These are phyloP conservation scores for Chamaecrista fasciculata DNA, from an alignment of 306 rosid genomes.

Conservation along the genomic window DNA sequence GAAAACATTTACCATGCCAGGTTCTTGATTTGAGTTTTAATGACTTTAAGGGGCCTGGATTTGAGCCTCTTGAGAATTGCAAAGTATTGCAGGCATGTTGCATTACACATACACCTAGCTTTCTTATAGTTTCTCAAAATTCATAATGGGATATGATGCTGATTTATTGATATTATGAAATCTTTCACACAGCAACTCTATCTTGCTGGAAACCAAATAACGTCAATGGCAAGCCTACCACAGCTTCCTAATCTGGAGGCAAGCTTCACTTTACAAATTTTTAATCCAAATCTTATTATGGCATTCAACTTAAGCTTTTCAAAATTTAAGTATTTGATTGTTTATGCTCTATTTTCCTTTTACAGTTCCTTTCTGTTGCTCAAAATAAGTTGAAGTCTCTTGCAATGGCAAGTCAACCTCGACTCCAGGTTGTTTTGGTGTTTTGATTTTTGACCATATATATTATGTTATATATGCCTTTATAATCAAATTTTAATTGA, in stretches of 20 bases:
- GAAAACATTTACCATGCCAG: slow-evolving; percentile 43
- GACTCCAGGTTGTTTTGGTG: slow-evolving; percentile 77
- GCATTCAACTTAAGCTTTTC: slow-evolving; percentile 21
- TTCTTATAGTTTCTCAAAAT: slow-evolving; percentile 14
- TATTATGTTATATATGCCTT: neutral
- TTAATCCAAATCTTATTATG: slow-evolving; percentile 11
- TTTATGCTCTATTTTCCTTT: slow-evolving; percentile 20
- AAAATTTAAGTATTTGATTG: neutral
- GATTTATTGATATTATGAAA: slow-evolving; percentile 16
- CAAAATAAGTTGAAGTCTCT: slow-evolving; percentile 94
- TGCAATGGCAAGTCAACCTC: slow-evolving; percentile 97
- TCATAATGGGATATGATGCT: neutral
- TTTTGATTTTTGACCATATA: slow-evolving; percentile 24
- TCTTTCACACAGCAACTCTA: slow-evolving; percentile 74
- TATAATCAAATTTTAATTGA: neutral
- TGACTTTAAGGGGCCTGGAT: slow-evolving; percentile 97
- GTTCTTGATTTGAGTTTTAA: slow-evolving; percentile 99
- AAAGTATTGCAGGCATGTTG: slow-evolving; percentile 77
- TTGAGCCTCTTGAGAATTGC: slow-evolving; percentile 97
- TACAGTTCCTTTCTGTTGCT: slow-evolving; percentile 95
- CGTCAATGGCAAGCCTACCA: slow-evolving; percentile 92
- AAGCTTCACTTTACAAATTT: slow-evolving; percentile 31
- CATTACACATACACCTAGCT: slow-evolving; percentile 16
- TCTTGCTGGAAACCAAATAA: slow-evolving; percentile 98
- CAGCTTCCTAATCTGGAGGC: slow-evolving; percentile 98